These are phyloP conservation scores for Coemansia umbellata DNA, from an alignment of 192 early-diverging fungal genomes.

Conservation along the genomic window DNA sequence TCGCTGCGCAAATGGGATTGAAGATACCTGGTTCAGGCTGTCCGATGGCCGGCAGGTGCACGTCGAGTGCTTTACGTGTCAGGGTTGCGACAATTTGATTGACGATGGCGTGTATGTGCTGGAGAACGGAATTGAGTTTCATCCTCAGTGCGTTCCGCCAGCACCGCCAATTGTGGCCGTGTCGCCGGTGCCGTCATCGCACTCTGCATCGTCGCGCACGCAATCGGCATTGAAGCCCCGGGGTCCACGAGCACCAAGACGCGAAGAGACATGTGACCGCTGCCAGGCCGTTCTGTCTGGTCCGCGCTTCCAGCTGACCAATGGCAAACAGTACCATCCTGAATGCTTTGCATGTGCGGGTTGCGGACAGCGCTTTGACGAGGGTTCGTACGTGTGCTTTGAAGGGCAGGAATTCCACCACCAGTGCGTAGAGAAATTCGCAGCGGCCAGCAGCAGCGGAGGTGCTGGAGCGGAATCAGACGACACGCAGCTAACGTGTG, in stretches of 20 bases:
- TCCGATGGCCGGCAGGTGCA: constrained; percentile 54
- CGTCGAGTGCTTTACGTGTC: constrained; percentile 53
- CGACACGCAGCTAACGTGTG: constrained; percentile 22
- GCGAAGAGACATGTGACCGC: constrained; percentile 41
- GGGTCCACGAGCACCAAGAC: constrained; percentile 28
- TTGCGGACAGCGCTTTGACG: constrained; percentile 48
- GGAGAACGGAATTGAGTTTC: constrained; percentile 39
- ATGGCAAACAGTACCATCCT: constrained; percentile 54
- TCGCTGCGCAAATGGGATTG: constrained; percentile 30
- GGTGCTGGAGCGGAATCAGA: no score
- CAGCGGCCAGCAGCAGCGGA: no score
- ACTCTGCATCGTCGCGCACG: constrained; percentile 6
- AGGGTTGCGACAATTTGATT: constrained; percentile 44
- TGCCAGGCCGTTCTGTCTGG: constrained; percentile 35
- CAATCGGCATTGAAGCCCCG: constrained; percentile 8
- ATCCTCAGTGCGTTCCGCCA: constrained; percentile 48
- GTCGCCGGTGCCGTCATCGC: constrained; percentile 30
- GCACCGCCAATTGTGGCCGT: constrained; percentile 50
- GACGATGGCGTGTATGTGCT: constrained; percentile 54
- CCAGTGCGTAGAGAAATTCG: constrained; percentile 45
- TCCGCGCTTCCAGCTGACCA: constrained; percentile 53
- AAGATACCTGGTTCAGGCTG: constrained; percentile 52
- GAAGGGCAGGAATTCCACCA: constrained; percentile 54
- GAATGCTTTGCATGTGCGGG: constrained; percentile 54
- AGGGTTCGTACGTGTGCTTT: constrained; percentile 55